Evolutionary conservation across 495 filamentous ascomycete species (phyloP), one percentile per base, ranked within the genome.

Genomic region (Xylaria scruposa): DNA sequence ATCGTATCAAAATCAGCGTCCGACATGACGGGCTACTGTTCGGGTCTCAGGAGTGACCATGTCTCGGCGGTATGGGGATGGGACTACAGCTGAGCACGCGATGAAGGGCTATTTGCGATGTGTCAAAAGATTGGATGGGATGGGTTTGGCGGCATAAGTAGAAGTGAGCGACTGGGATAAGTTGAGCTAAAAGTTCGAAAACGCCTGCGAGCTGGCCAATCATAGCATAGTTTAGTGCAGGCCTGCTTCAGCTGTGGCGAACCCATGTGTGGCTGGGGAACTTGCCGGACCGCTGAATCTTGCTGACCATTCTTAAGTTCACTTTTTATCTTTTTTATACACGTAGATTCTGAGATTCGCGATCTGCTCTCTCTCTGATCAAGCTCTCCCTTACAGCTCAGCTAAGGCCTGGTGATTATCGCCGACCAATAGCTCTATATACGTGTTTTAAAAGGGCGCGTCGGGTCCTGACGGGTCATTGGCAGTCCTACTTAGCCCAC

Each of bases 1-100:
- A 97, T 89, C 78, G 91, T 85, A 74, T 94, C 92, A 82, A 97
- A 94, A 77, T 96, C 94, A 78, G 91, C 91, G 82, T 89, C 86
- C 78, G 86, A 86, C 87, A 89, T 89, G 76, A 74, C 83, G 81
- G 68, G 74, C 54, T 53, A 76, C 71, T 75, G 36, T 76, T 42
- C 61, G 61, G 70, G 74, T 72, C 69, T 64, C 74, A 75, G 31
- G 71, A 70, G 71, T 77, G 76, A 79, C 77, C 77, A 76, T 78
- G 75, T 79, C 67, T 75, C 73, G 74, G 70, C 66, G 74, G 71
- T 31, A 59, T 51, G 51, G 47, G 42, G 54, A 74, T 46, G 38
- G 12, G 60, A 44, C 15, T 21, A 21, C 19, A 44, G 33, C 38
- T 2, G 38, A 63, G 60, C 36, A 33, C 38, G 38, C 36, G 74